Conservation (phyloP, 1,284 basidiomycete genomes). For the Retiboletus fuscus region DNA sequence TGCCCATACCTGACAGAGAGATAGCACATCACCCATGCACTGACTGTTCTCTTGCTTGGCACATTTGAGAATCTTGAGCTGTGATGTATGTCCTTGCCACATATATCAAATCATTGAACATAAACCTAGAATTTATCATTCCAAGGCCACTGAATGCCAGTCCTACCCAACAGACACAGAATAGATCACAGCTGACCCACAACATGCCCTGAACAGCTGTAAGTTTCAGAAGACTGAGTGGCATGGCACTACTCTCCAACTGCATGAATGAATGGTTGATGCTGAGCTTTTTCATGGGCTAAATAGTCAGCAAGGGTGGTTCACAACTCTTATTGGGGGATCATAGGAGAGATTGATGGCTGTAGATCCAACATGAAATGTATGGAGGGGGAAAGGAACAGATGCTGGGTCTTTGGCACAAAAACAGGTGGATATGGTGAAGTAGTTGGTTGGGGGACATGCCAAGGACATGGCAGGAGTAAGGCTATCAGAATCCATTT, state of each 20-base stretch:
- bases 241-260: background rate
- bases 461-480: background rate
- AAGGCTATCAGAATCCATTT: background rate
- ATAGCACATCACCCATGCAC: background rate
- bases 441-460: constrained; percentile 8
- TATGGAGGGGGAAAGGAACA: background rate
- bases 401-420: background rate
- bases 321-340: background rate
- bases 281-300: background rate
- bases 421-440: constrained; percentile 1
- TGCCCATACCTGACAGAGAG: constrained; percentile 3
- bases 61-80: constrained; percentile 5
- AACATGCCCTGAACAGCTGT: background rate
- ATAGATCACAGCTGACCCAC: constrained; percentile 2
- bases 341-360: constrained; percentile 15
- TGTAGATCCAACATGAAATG: background rate
- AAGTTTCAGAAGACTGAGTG: background rate
- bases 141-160: background rate
- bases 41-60: constrained; percentile 2
- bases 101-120: constrained; percentile 6
- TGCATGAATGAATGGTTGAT: background rate
- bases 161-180: background rate
- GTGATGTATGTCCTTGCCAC: background rate
- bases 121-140: constrained; percentile 6
- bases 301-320: background rate